Conservation (phyloP, 805 yeast species). For the Sugiyamaella boreocaroliniensis region DNA sequence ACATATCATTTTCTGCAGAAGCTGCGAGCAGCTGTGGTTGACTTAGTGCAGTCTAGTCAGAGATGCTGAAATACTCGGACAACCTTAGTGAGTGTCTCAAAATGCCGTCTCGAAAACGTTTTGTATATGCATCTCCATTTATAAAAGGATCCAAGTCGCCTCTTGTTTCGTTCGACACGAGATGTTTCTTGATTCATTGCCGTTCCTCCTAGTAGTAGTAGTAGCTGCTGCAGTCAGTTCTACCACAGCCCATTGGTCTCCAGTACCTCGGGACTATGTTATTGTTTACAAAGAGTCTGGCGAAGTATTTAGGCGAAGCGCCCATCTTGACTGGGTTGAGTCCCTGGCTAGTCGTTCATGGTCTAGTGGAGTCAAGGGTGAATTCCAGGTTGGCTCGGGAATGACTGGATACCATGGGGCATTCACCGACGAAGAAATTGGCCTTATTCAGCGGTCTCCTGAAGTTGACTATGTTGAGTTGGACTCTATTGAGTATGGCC, state of each 20-base stretch:
- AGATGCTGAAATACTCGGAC: too few relatives aligned
- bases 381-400: slow-evolving; percentile 7
- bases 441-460: slow-evolving; percentile 44
- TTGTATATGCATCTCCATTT: background rate
- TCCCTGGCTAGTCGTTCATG: slow-evolving; percentile 1
- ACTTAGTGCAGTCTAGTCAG: too few relatives aligned
- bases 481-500: slow-evolving; percentile 64
- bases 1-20: too few relatives aligned
- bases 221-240: background rate
- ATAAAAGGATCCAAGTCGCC: background rate
- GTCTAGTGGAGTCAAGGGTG: slow-evolving; percentile 1
- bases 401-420: slow-evolving; percentile 40
- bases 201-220: too few relatives aligned
- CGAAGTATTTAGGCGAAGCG: background rate
- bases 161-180: background rate
- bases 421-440: slow-evolving; percentile 39
- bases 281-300: slow-evolving; percentile 10
- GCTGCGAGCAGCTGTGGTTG: too few relatives aligned
- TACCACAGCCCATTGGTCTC: background rate
- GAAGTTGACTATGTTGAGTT: slow-evolving; percentile 55
- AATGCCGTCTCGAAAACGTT: background rate
- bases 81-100: too few relatives aligned
- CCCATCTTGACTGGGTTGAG: slow-evolving; percentile 15
- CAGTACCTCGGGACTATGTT: slow-evolving; percentile 11
- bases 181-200: background rate